These are phyloP conservation scores for Russula abietina DNA, from an alignment of 768 basidiomycete genomes.

Conservation along the genomic window DNA sequence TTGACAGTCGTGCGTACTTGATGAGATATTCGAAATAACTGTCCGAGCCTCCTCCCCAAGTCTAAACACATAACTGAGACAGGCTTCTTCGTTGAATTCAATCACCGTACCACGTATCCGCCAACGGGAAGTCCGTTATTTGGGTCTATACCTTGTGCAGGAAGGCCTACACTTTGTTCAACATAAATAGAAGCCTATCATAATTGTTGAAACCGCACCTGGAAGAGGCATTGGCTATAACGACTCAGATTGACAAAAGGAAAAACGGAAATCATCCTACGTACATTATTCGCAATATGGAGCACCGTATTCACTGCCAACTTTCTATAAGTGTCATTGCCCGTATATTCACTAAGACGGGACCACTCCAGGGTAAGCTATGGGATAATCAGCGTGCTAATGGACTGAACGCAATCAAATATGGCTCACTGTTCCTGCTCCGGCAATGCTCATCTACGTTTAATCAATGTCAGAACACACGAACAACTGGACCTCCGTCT, in stretches of 20 bases:
- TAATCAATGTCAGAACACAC: conserved; percentile 38
- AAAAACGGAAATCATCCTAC: conserved; percentile 12
- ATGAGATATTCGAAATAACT: conserved; percentile 76
- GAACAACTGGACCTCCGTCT: conserved; percentile 34
- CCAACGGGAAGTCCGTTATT: background rate
- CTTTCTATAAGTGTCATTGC: conserved; percentile 52
- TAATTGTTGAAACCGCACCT: background rate
- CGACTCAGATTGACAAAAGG: conserved; percentile 21
- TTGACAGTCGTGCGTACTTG: conserved; percentile 63
- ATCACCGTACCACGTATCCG: background rate
- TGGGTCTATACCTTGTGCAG: conserved; percentile 56
- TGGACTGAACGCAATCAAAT: background rate
- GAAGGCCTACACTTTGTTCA: conserved; percentile 39
- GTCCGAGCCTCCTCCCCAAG: conserved; percentile 67
- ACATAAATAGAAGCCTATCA: conserved; percentile 1
- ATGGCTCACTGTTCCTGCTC: conserved; percentile 40
- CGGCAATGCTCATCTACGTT: conserved; percentile 44
- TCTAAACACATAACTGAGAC: conserved; percentile 33
- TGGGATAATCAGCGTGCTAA: background rate
- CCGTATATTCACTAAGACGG: conserved; percentile 47
- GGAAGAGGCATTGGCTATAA: conserved; percentile 33
- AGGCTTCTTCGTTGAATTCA: background rate
- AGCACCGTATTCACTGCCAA: conserved; percentile 29
- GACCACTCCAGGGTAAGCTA: conserved; percentile 55
- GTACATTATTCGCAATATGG: conserved; percentile 42